Base-by-base conservation (phyloP, 208 protist species). In the Trypanosoma scelopori region DNA sequence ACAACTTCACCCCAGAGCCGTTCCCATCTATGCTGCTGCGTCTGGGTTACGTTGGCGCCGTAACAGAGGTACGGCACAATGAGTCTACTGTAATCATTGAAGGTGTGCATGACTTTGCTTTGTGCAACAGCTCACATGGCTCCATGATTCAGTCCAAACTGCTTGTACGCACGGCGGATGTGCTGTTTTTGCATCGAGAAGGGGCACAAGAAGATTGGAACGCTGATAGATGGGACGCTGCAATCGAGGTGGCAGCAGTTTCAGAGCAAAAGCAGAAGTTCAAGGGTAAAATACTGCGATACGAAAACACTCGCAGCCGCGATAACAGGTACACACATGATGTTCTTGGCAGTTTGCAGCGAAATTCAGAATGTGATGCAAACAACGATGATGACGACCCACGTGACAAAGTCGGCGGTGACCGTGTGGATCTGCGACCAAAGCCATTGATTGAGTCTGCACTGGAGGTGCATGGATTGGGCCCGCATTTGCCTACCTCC, bases 1-100 rank as follows among this genome's bases (percentile, higher is more conserved):
- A 93, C 58, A 74, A 80, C 20, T 90, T 87, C 60, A 69, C 84
- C 6, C 74, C 89, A 16, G 83, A 87, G 63, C 71, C 80, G 22
- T 79, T 93, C 47, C 72, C 86, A 23, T 59, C 74, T 2, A 45
- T 76, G 25, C 52, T 93, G 53, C 60, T 53, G 43, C 76, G 75
- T 20, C 74, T 84, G 3, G 86, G 86, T 37, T 93, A 93, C 73
- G 65, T 75, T 46, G 79, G 78, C 13, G 52, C 61, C 41, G 74
- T 78, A 0, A 70, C 71, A 13, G 83, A 81, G 41, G 72, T 93
- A 16, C 72, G 79, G 6, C 69, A 85, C 70, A 87, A 76, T 78
- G 57, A 58, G 0, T 81, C 83, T 22, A 65, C 83, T 30, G 65
- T 90, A 56, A 67, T 93, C 46, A 45, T 93, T 13, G 76, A 93